Evolutionary conservation across 2,329 filamentous ascomycete genomes (phyloP).

Genomic region (Pseudogymnoascus sp.): DNA sequence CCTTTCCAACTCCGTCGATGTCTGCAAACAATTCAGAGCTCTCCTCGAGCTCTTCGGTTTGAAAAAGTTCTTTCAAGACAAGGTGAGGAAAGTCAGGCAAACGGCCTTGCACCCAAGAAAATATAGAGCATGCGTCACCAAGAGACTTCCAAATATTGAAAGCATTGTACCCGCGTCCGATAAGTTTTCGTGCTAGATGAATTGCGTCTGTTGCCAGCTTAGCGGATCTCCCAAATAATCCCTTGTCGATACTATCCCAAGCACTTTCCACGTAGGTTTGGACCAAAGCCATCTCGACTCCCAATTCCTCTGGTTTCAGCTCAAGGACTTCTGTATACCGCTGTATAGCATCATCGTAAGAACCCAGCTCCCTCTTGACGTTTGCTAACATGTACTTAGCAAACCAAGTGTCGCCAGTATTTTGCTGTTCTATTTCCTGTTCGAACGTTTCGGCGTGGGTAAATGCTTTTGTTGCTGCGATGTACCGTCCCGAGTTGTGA

Average conservation of each 20-base stretch:
- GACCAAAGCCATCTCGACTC: constrained; percentile 77
- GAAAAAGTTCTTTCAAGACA: constrained; percentile 51
- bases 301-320: constrained; percentile 65
- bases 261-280: constrained; percentile 83
- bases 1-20: constrained; percentile 55
- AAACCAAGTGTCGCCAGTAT: constrained; percentile 75
- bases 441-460: constrained; percentile 75
- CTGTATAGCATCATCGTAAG: constrained; percentile 73
- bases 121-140: constrained; percentile 80
- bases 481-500: constrained; percentile 83
- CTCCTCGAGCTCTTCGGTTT: constrained; percentile 43
- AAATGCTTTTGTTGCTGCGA: constrained; percentile 90
- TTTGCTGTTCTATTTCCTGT: constrained; percentile 44
- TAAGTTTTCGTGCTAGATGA: constrained; percentile 53
- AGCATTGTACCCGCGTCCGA: constrained; percentile 52
- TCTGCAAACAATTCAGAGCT: constrained; percentile 56
- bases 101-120: constrained; percentile 67
- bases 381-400: constrained; percentile 96
- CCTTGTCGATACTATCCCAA: constrained; percentile 68
- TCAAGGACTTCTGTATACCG: constrained; percentile 69
- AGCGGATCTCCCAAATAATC: constrained; percentile 76
- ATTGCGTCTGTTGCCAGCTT: constrained; percentile 64
- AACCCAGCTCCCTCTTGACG: constrained; percentile 84
- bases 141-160: constrained; percentile 96
- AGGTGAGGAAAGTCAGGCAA: constrained; percentile 53